Evolutionary conservation across 2,329 filamentous ascomycete species (phyloP).

Genomic region (Eutypella sp.): DNA sequence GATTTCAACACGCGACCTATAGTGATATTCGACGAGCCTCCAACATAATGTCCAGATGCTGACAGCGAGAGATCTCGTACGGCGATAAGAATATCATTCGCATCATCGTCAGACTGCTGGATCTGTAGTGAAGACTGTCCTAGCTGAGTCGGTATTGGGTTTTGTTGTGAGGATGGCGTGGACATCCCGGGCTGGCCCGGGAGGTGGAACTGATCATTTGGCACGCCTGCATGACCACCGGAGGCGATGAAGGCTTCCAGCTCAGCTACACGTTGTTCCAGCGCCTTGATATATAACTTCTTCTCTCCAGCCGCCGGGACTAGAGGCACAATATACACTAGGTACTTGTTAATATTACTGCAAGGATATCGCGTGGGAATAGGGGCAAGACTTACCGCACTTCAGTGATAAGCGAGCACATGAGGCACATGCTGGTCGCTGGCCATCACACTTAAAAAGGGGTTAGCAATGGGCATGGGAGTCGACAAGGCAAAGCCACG

Average conservation of each 20-base stretch:
- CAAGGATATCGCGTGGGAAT: background rate
- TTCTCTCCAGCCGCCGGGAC: conserved; percentile 27
- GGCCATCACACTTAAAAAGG: conserved; percentile 21
- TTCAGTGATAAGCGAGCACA: conserved; percentile 24
- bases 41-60: conserved; percentile 25
- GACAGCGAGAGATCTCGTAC: conserved; percentile 25
- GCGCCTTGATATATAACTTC: conserved; percentile 24
- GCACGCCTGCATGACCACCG: conserved; percentile 16
- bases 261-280: conserved; percentile 24
- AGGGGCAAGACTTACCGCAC: conserved; percentile 20
- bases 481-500: background rate
- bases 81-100: conserved; percentile 23
- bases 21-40: conserved; percentile 25
- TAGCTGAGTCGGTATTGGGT: conserved; percentile 3
- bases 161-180: conserved; percentile 12
- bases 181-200: conserved; percentile 7
- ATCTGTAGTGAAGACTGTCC: conserved; percentile 7
- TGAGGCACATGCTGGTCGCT: conserved; percentile 23
- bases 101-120: conserved; percentile 19
- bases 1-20: conserved; percentile 27
- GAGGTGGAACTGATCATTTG: conserved; percentile 18
- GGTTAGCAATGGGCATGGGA: conserved; percentile 1
- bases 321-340: conserved; percentile 26
- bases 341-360: background rate
- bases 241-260: conserved; percentile 22